Percentiles rank a stretch among this genome's conserved stretches.
phyloP scores from a whole-genome alignment of 2,329 filamentous ascomycete species.

The Nothopassalora personata region DNA sequence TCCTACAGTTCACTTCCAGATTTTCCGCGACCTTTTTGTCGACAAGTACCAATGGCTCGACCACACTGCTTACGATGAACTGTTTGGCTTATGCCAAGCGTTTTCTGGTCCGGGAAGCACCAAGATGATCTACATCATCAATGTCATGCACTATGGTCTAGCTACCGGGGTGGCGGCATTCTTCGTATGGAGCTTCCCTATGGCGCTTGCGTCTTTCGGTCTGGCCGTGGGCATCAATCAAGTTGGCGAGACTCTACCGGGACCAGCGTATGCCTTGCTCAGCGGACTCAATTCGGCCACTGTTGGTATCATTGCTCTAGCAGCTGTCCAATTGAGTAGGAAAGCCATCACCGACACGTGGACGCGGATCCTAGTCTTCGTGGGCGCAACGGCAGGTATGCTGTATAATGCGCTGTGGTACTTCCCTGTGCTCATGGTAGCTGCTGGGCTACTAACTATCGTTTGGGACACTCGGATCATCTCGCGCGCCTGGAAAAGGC shows the following conservation, averaged over 20 bases:
- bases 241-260: constrained; percentile 55
- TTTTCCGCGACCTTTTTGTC: constrained; percentile 59
- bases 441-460: constrained; percentile 50
- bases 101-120: constrained; percentile 64
- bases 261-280: constrained; percentile 61
- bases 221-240: constrained; percentile 60
- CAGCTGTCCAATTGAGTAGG: constrained; percentile 59
- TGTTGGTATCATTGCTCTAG: constrained; percentile 65
- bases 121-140: constrained; percentile 68
- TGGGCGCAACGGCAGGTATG: constrained; percentile 59
- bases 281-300: constrained; percentile 68
- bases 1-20: constrained; percentile 65
- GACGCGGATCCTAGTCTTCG: constrained; percentile 59
- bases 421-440: constrained; percentile 60
- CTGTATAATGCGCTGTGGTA: constrained; percentile 72
- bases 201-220: constrained; percentile 64
- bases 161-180: constrained; percentile 55
- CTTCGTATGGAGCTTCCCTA: constrained; percentile 63
- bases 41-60: constrained; percentile 59
- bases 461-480: constrained; percentile 47
- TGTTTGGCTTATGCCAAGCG: constrained; percentile 65
- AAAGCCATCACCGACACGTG: constrained; percentile 63
- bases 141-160: constrained; percentile 58
- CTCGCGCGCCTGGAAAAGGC: not conserved
- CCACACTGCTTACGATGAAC: constrained; percentile 65